Evolutionary conservation across 176 grass and related monocot species (phyloP), one percentile per base, ranked within the genome.

Genomic region (Ensete ventricosum): DNA sequence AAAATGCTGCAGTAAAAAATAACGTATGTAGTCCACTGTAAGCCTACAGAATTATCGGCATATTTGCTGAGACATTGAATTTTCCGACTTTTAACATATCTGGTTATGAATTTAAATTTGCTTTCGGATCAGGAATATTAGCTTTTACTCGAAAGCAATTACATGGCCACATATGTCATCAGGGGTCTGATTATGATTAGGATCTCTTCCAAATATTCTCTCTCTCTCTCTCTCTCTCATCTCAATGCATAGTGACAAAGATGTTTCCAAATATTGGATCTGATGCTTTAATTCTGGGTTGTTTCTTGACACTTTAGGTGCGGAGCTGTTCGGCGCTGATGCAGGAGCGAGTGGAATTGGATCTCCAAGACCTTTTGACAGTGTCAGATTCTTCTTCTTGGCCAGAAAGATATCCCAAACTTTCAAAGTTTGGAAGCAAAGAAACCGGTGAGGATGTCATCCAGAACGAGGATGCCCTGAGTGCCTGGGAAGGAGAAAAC

Each of bases 401-500:
- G 84, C 69, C 77, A 1, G 80, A 86, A 53, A 88, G 77, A 55
- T 67, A 75, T 25, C 69, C 81, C 76, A 54, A 50, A 11, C 17
- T 19, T 6, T 19, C 11, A 0, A 62, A 6, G 14, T 62, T n/a
- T 62, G 57, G 57, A 62, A n/a, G 57, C 82, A 67, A 76, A 73
- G 68, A 79, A 83, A 54, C 69, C 4, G 34, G 77, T 50, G 67
- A 89, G 55, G 26, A 14, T 69, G 54, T 11, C 8, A 52, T 81
- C 69, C 73, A 83, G 76, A 83, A 89, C 53, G 55, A 71, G 26
- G 75, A 71, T 91, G 79, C 84, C 2, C 20, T 87, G 48, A 64
- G 69, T 71, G 80, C 59, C 10, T 65, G 79, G 82, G 84, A 81
- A 43, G 53, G 79, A 55, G 73, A 81, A 54, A 65, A 25, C 57